Conservation (phyloP, 108 stramenopile genomes). For the Cylindrotheca fusiformis region DNA sequence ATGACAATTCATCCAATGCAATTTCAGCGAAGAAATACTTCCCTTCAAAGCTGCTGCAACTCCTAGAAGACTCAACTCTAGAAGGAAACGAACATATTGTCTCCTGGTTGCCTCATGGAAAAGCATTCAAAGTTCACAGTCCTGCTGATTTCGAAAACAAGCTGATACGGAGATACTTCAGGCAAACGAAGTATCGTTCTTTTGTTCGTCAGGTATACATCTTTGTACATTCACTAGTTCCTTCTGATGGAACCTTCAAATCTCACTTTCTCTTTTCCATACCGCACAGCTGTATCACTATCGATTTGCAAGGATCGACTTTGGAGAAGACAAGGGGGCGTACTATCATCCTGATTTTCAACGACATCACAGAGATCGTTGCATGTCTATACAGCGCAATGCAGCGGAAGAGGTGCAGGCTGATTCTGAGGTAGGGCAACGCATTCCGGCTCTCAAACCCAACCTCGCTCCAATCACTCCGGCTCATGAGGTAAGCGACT, state of each 20-base stretch:
- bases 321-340: constrained; percentile 3
- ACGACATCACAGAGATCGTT: constrained; percentile 1
- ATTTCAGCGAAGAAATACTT: neutral
- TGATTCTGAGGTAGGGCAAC: neutral
- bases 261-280: neutral
- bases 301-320: constrained; percentile 3
- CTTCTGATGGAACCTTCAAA: neutral
- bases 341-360: constrained; percentile 14
- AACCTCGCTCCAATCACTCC: neutral
- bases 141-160: constrained; percentile 38
- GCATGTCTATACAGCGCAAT: constrained; percentile 7
- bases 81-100: constrained; percentile 45
- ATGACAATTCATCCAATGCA: no score
- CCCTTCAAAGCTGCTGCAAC: constrained; percentile 29
- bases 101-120: constrained; percentile 63
- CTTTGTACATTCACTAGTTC: constrained; percentile 21
- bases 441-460: neutral
- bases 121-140: constrained; percentile 51
- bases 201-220: constrained; percentile 63
- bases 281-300: constrained; percentile 12
- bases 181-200: constrained; percentile 32
- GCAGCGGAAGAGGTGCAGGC: no score
- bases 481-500: neutral
- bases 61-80: constrained; percentile 37
- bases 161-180: constrained; percentile 47